phyloP scores from a whole-genome alignment of 2,329 filamentous ascomycete genomes.

The Leptosphaerulina australis region DNA sequence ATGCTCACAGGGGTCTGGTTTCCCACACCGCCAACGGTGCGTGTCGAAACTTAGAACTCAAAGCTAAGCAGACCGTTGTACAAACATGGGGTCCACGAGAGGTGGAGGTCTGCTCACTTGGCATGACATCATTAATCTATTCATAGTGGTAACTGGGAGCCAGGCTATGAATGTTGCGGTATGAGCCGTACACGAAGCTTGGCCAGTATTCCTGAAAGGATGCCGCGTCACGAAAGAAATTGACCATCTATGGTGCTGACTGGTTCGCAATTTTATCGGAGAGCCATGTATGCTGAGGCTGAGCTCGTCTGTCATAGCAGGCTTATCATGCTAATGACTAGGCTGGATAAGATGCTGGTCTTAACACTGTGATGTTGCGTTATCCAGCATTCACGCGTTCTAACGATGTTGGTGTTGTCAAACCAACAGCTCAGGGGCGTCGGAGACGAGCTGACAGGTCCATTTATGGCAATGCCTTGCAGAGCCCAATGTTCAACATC shows the following conservation, averaged over 20 bases:
- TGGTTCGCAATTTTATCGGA: neutral
- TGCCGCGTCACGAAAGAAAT: neutral
- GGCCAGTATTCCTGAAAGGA: too few relatives aligned
- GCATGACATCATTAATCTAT: slow-evolving; percentile 10
- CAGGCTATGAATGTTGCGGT: neutral
- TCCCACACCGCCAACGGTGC: slow-evolving; percentile 16
- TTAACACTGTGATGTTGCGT: neutral
- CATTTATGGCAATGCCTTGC: neutral
- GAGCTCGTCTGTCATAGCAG: neutral
- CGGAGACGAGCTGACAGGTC: neutral
- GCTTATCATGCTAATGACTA: neutral
- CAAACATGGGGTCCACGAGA: neutral
- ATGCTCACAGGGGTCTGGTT: slow-evolving; percentile 11
- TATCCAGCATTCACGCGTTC: neutral
- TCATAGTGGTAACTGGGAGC: neutral
- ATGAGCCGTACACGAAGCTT: neutral
- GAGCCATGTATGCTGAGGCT: neutral
- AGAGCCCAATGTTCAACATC: too few relatives aligned
- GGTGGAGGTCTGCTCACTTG: neutral
- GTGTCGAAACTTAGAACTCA: slow-evolving; percentile 13
- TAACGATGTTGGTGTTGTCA: too few relatives aligned
- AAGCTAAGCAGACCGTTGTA: neutral
- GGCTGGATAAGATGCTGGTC: neutral
- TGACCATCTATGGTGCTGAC: neutral
- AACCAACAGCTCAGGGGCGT: neutral